Evolutionary conservation across 2,329 filamentous ascomycete species (phyloP).

Genomic region (Hortaea werneckii): DNA sequence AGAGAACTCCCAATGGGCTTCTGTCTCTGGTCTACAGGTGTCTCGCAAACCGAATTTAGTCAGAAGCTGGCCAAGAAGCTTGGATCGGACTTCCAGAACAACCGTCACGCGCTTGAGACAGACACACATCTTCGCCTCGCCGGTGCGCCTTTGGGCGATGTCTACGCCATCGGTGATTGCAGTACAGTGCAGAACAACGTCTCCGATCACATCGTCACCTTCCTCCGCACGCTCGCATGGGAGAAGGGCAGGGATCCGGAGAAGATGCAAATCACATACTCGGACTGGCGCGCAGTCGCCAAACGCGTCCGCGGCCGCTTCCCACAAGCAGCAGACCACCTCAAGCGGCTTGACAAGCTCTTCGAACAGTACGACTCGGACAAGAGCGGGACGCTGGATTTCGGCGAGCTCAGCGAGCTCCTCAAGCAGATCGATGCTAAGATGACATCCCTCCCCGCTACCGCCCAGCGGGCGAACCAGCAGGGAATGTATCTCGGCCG

Average conservation of each 20-base stretch:
- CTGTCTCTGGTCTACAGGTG: slow-evolving; percentile 95
- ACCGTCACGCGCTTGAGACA: slow-evolving; percentile 85
- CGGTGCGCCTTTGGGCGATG: slow-evolving; percentile 81
- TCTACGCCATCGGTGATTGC: slow-evolving; percentile 95
- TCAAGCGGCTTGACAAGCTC: slow-evolving; percentile 80
- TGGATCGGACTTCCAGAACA: slow-evolving; percentile 56
- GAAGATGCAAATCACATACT: slow-evolving; percentile 74
- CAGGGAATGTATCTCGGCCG: slow-evolving; percentile 86
- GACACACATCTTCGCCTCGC: slow-evolving; percentile 85
- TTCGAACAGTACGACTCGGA: slow-evolving; percentile 91
- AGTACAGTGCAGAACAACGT: slow-evolving; percentile 96
- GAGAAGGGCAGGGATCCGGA: slow-evolving; percentile 85
- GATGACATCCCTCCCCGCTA: slow-evolving; percentile 86
- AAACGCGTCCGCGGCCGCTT: slow-evolving; percentile 77
- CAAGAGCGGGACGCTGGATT: slow-evolving; percentile 85
- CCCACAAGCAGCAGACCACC: slow-evolving; percentile 77
- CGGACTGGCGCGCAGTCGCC: slow-evolving; percentile 80
- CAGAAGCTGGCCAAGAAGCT: slow-evolving; percentile 69
- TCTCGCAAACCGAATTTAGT: slow-evolving; percentile 73
- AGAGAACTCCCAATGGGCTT: slow-evolving; percentile 96
- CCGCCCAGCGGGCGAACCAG: slow-evolving; percentile 91
- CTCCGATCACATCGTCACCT: slow-evolving; percentile 79
- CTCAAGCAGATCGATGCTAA: slow-evolving; percentile 89
- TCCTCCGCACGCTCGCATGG: slow-evolving; percentile 81
- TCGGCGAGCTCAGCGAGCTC: slow-evolving; percentile 80